Base-by-base conservation (phyloP, 2,329 filamentous ascomycete species). In the Diaporthe ampelina region DNA sequence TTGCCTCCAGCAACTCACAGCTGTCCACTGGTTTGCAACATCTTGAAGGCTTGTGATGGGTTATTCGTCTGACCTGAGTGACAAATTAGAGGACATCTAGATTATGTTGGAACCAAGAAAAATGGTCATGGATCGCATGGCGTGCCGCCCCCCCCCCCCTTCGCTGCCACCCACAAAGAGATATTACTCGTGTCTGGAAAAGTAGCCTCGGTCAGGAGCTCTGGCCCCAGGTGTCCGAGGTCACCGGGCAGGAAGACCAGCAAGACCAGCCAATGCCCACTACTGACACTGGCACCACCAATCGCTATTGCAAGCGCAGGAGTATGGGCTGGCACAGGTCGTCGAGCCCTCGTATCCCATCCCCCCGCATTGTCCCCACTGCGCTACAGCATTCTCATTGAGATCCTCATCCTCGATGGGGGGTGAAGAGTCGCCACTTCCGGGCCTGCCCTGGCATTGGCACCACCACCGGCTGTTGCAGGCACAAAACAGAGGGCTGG, bases 401-500 rank as follows among this genome's bases (percentile, higher is more conserved):
- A 37, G n/a, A 13, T 58, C 40, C 24, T 45, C 32, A 8, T 57
- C 40, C 24, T 29, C 35, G 9, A 9, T 40, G 19, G 68, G 40
- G 21, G 24, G 3, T 35, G 26, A 37, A 21, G 40, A 15, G 13
- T 24, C 43, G 15, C n/a, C 21, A 10, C 50, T 26, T 40, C 37
- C 67, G 19, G 54, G 26, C 17, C 26, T 29, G 21, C 45, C 29
- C 73, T 80, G 69, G 76, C 82, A 84, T 63, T 81, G 77, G 1
- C 82, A 79, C 82, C 82, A 84, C 78, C 80, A 83, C 13, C 77
- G 75, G 52, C 81, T 77, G 11, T 73, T 54, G 11, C 52, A 57
- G 13, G 81, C 78, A 73, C 83, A 84, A 24, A 56, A 77, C 76
- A 80, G 82, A 10, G 81, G 81, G 50, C 80, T 67, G 37, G 75